These are phyloP conservation scores for Carallia brachiata DNA, from an alignment of 345 rosid species.

Conservation along the genomic window DNA sequence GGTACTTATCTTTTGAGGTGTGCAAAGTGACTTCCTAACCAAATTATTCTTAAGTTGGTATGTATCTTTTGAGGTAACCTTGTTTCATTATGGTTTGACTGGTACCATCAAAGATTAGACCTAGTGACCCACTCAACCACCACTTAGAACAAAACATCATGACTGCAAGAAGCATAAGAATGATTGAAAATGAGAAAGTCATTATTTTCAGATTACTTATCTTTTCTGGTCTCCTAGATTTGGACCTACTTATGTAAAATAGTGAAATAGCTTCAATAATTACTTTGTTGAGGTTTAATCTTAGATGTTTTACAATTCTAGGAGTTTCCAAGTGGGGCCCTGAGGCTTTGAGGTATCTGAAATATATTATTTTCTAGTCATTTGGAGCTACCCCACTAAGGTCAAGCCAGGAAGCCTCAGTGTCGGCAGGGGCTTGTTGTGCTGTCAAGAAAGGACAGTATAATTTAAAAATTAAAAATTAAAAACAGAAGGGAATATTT, in stretches of 20 bases:
- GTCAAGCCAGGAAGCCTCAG: background rate
- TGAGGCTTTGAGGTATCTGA: background rate
- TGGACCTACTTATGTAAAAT: slow-evolving; percentile 2
- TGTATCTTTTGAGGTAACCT: background rate
- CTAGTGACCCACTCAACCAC: slow-evolving; percentile 6
- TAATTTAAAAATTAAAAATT: background rate
- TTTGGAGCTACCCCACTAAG: no score
- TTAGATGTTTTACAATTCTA: background rate
- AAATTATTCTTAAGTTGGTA: background rate
- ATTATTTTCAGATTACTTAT: no score
- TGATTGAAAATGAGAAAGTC: background rate
- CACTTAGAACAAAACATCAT: background rate
- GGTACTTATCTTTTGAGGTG: background rate
- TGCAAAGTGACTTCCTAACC: slow-evolving; percentile 6
- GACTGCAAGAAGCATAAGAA: background rate
- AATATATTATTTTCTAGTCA: no score
- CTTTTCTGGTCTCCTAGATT: background rate
- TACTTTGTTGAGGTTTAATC: background rate
- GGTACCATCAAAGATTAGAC: slow-evolving; percentile 1
- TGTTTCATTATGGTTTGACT: slow-evolving; percentile 7
- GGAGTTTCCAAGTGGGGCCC: background rate
- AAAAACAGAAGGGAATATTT: background rate
- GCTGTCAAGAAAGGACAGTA: slow-evolving; percentile 1
- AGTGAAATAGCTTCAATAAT: background rate
- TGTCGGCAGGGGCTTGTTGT: slow-evolving; percentile 18